Evolutionary conservation across 495 filamentous ascomycete genomes (phyloP), one percentile per base, ranked within the genome.

Genomic region (Xanthoparmelia taractica): DNA sequence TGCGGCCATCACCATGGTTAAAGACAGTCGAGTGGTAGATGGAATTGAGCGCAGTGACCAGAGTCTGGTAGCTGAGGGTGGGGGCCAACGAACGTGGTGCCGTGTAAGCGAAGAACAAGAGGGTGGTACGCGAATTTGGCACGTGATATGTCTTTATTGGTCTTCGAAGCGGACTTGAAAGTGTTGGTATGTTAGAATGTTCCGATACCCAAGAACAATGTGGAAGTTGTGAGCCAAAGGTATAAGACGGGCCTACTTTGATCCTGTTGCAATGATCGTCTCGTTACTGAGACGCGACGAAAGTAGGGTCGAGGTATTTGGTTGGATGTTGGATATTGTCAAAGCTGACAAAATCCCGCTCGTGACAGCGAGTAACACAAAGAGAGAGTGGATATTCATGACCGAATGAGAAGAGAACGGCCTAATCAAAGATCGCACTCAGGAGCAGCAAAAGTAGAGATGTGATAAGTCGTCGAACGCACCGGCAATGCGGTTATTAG

Each of bases 121-220:
- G 60, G 25, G 60, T 63, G 11, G 29, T 45, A 0, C 50, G 36
- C 15, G 60, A 56, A 12, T 36, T 27, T 29, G 50, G 60, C 27
- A 63, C 29, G n/a, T 41, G 60, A 25, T 57, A 63, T 17, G 27
- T 10, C 25, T 45, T 63, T n/a, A n/a, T n/a, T 10, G 50, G 37
- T 1, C 27, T 31, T 36, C 40, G 52, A 8, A 43, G n/a, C 25
- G 18, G 17, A 17, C 60, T 57, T 29, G 8, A 29, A n/a, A 36
- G 3, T 31, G 38, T 62, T 25, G 31, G 48, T 18, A 8, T 45
- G 40, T 41, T 18, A n/a, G 40, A 18, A 15, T 18, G 18, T 29
- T 31, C 11, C 6, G 11, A 33, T 27, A 12, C 27, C 10, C 8
- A 7, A 33, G 50, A 23, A 34, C 1, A 43, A 4, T 33, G 4